phyloP scores from a whole-genome alignment of 768 basidiomycete genomes.

The Hortiboletus campestris region DNA sequence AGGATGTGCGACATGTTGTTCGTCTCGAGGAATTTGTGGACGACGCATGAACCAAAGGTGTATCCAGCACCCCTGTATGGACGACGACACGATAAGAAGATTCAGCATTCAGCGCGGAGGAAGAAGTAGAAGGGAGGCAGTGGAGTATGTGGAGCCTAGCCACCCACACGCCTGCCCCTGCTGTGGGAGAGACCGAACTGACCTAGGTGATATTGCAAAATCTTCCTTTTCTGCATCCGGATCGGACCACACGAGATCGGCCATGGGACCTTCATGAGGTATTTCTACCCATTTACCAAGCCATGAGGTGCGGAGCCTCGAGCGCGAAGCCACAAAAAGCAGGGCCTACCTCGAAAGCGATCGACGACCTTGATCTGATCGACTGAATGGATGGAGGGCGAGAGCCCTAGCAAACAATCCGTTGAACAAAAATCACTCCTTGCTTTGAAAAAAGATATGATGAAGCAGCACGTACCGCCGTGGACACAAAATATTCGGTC shows the following conservation, averaged over 20 bases:
- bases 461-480: slow-evolving; percentile 59
- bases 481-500: slow-evolving; percentile 99
- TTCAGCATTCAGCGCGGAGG: slow-evolving; percentile 12
- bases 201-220: slow-evolving; percentile 98
- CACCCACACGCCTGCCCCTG: slow-evolving; percentile 4
- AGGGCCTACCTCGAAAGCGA: slow-evolving; percentile 81
- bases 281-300: slow-evolving; percentile 62
- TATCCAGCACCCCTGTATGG: slow-evolving; percentile 87
- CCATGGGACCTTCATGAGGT: slow-evolving; percentile 99
- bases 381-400: slow-evolving; percentile 97
- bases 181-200: slow-evolving; percentile 26
- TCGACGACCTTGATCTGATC: slow-evolving; percentile 99
- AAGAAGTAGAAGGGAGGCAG: slow-evolving; percentile 8
- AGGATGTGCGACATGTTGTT: slow-evolving; percentile 98
- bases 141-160: slow-evolving; percentile 8
- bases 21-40: slow-evolving; percentile 93
- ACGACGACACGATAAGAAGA: slow-evolving; percentile 3
- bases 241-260: slow-evolving; percentile 99
- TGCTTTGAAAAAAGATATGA: background rate
- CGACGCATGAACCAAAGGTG: slow-evolving; percentile 97
- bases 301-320: slow-evolving; percentile 23
- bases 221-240: slow-evolving; percentile 99
- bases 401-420: slow-evolving; percentile 61
- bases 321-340: slow-evolving; percentile 20
- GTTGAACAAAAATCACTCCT: slow-evolving; percentile 1